Base-by-base conservation (phyloP, 1,139 yeast species). In the Hyphopichia fennica region DNA sequence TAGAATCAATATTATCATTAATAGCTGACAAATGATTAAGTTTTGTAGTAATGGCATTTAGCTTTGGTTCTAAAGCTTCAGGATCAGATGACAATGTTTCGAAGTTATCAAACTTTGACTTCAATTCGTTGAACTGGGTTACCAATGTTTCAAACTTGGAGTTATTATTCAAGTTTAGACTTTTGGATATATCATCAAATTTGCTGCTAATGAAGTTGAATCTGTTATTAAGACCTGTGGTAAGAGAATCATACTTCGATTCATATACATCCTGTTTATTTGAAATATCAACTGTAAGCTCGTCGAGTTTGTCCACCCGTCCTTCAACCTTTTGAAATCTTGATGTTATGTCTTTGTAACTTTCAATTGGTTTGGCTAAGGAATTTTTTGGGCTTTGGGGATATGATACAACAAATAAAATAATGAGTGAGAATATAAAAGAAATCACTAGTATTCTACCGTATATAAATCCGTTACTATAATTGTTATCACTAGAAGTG, bases 21-120 rank as follows among this genome's bases (percentile, higher is more conserved):
- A 63, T 39, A 1, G 45, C 36, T 6, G 51, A 42, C 19, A 66
- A 44, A 18, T 50, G 45, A 8, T 43, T 41, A 14, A 67, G 43
- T 41, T 60, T 60, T 4, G 41, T 43, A 15, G 53, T 46, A 13
- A 63, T 50, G 9, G 47, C 52, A 11, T 48, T 49, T 25, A 69
- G 45, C 37, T 55, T 52, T 1, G 47, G 40, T 11, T 53, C 57
- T 32, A 54, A 45, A 11, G 52, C 46, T 7, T 51, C 53, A 1
- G 47, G 56, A 15, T 46, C 40, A 9, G 30, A 14, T 4, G 41
- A 18, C 7, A 38, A 19, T 2, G 31, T 14, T 32, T 46, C 45
- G 9, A 53, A 34, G 11, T 43, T 45, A 4, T 43, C 39, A 9
- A 55, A 33, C 4, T 47, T 49, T 1, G 39, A 10, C 16, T 44